Evolutionary conservation across 176 grass and related monocot species (phyloP), one percentile per base, ranked within the genome.

Genomic region (Otatea glauca): DNA sequence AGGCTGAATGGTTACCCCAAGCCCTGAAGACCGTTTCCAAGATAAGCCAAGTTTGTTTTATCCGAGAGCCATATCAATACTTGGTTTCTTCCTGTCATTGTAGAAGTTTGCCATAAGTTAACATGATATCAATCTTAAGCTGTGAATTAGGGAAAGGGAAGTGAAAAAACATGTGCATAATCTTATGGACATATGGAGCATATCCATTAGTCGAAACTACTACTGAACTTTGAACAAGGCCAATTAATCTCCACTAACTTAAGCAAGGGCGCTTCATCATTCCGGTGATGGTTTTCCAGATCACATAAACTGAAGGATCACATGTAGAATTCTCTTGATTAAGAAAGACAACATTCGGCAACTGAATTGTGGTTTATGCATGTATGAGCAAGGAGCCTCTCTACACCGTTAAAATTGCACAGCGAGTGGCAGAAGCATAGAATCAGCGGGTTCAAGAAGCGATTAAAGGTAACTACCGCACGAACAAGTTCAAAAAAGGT

Each of bases 1-100:
- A 48, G 37, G 47, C 32, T 10, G 29, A 69, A 43, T 41, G 73
- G 27, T 83, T 47, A 92, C 90, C 90, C 90, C 65, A 92, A 78
- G 21, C 59, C 65, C 65, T 83, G 86, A 68, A 92, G 90, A 74
- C 90, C 90, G 4, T 86, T 77, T 59, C 73, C 86, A 75, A 92
- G 90, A 65, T 83, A 82, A 83, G 67, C 66, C 76, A 92, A 77
- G 39, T 86, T 86, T 6, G 77, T 81, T 81, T 92, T 92, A 75
- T 92, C 83, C 0, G 90, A 88, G 41, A 92, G 67, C 1, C 86
- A 88, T 79, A 92, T 88, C 90, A 88, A 79, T 54, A 76, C 90
- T 83, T 86, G 86, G 75, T 88, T 92, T 20, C 59, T 18, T 48
- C 83, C 79, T 88, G 65, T 50, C 27, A 77, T 64, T 65, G 42